Conservation (phyloP, 2,329 filamentous ascomycete genomes). For the Huntiella bhutanensis region DNA sequence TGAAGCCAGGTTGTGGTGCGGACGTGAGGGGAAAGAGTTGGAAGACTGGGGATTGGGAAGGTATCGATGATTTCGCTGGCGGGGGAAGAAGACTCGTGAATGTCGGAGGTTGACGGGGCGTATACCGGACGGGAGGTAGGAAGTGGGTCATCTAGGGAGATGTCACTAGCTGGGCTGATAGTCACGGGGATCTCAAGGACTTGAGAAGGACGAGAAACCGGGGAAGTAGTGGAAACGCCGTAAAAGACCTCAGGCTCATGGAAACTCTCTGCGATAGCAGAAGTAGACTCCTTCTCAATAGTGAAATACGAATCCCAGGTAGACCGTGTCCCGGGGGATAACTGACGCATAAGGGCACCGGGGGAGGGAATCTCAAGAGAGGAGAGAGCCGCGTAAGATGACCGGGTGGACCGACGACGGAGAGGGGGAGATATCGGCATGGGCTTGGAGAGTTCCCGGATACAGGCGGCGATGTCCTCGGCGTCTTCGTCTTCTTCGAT, state of each 20-base stretch:
- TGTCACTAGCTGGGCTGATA: too few species aligned
- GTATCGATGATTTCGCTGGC: slow-evolving; percentile 41
- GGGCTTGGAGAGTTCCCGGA: slow-evolving; percentile 7
- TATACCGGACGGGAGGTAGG: slow-evolving; percentile 14
- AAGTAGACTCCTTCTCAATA: slow-evolving; percentile 44
- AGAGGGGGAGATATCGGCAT: slow-evolving; percentile 22
- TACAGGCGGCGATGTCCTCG: slow-evolving; percentile 4
- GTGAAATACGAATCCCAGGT: slow-evolving; percentile 47
- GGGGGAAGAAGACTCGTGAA: not conserved
- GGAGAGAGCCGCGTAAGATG: slow-evolving; percentile 54
- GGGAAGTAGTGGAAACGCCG: too few species aligned
- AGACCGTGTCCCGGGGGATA: slow-evolving; percentile 55
- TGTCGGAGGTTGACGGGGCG: slow-evolving; percentile 12
- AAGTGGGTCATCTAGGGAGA: slow-evolving; percentile 10
- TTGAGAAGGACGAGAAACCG: too few species aligned
- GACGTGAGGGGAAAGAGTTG: slow-evolving; percentile 29
- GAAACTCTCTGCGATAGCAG: slow-evolving; percentile 79
- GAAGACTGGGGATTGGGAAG: slow-evolving; percentile 17
- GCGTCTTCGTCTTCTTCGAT: slow-evolving; percentile 6
- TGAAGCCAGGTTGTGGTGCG: slow-evolving; percentile 74
- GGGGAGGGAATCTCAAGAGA: slow-evolving; percentile 79
- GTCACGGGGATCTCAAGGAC: too few species aligned
- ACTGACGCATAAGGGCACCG: slow-evolving; percentile 73
- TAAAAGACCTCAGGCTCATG: slow-evolving; percentile 35
- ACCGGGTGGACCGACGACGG: slow-evolving; percentile 26